Evolutionary conservation across 73 alveolate genomes (phyloP).

Genomic region (Tetrahymena elliotti): DNA sequence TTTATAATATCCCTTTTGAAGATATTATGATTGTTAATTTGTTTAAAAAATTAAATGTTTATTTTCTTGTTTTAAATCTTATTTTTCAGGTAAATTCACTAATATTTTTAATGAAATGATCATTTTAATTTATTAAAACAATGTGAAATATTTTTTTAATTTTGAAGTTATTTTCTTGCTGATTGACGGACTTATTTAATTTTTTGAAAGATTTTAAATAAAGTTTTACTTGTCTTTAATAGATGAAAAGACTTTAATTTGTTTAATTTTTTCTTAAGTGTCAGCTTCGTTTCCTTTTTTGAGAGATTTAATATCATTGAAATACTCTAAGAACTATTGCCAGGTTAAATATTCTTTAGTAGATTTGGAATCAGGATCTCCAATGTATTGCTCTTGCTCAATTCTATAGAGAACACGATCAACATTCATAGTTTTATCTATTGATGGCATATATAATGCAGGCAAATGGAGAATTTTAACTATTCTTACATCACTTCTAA

Average conservation of each 20-base stretch:
- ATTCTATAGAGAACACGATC: constrained; percentile 19
- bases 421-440: constrained; percentile 22
- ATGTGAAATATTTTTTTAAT: no score
- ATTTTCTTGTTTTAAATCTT: no score
- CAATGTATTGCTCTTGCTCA: not conserved
- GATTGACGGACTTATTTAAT: not conserved
- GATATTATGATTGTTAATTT: no score
- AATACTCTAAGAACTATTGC: constrained; percentile 26
- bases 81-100: no score
- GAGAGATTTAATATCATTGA: not conserved
- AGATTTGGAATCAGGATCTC: not conserved
- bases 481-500: constrained; percentile 23
- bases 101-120: no score
- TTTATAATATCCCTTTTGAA: no score
- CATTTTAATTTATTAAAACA: no score
- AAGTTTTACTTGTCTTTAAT: constrained; percentile 1
- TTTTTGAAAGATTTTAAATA: constrained; percentile 3
- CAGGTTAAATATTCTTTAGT: constrained; percentile 21
- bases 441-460: constrained; percentile 28
- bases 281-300: not conserved
- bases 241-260: constrained; percentile 7
- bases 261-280: not conserved
- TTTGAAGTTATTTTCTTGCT: no score
- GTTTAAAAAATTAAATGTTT: no score
- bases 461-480: constrained; percentile 24